Percentiles rank a stretch among this genome's conserved stretches.
These are phyloP conservation scores for Diplodia sapinea DNA, from an alignment of 2,329 filamentous ascomycete genomes.

Conservation along the genomic window DNA sequence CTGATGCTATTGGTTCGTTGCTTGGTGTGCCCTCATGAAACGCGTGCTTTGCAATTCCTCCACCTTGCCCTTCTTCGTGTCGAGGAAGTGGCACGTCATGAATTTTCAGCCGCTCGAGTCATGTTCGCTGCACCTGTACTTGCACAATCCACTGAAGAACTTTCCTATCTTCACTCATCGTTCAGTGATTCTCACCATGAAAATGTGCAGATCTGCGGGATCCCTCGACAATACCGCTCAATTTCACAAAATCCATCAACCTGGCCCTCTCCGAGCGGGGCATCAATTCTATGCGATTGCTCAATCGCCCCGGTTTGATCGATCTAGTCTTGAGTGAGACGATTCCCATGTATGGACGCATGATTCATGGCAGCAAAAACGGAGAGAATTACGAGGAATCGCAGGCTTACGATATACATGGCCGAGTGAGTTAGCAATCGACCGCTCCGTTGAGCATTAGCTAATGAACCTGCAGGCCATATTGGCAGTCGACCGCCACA, in stretches of 20 bases:
- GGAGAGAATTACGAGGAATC: slow-evolving; percentile 75
- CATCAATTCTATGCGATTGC: slow-evolving; percentile 81
- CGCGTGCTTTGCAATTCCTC: not conserved
- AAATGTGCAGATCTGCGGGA: slow-evolving; percentile 76
- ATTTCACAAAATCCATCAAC: slow-evolving; percentile 99
- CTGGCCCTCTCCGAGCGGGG: slow-evolving; percentile 91
- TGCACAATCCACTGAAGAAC: not conserved
- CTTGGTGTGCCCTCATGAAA: not conserved
- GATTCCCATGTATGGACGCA: slow-evolving; percentile 92
- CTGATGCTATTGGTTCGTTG: not conserved
- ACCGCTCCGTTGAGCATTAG: not conserved
- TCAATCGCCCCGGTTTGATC: slow-evolving; percentile 70
- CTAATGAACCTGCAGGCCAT: slow-evolving; percentile 65
- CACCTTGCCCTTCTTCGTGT: not conserved
- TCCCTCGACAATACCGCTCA: slow-evolving; percentile 80
- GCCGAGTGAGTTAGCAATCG: slow-evolving; percentile 65
- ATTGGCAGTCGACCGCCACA: slow-evolving; percentile 82
- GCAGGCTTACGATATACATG: slow-evolving; percentile 91
- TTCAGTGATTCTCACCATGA: slow-evolving; percentile 8
- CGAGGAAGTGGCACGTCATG: slow-evolving; percentile 18
- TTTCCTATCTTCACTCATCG: not conserved
- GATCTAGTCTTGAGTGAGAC: slow-evolving; percentile 76
- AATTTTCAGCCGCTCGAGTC: slow-evolving; percentile 23
- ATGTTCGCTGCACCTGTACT: slow-evolving; percentile 11
- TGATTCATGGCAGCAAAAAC: slow-evolving; percentile 81